These are phyloP conservation scores for Hypsizygus marmoreus DNA, from an alignment of 768 basidiomycete species.

Conservation along the genomic window DNA sequence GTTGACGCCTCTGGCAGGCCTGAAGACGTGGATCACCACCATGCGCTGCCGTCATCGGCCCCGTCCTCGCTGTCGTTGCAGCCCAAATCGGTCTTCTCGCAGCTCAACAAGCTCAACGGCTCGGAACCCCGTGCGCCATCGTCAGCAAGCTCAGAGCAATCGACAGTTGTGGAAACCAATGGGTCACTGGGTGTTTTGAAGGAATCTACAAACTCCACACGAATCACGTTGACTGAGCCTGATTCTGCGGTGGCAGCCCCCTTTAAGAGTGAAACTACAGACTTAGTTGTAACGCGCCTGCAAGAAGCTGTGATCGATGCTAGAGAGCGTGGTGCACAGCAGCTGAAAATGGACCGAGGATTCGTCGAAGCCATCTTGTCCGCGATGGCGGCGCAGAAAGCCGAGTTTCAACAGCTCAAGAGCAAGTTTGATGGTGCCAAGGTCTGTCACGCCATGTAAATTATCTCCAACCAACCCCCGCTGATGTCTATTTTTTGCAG, in stretches of 20 bases:
- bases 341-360: constrained; percentile 70
- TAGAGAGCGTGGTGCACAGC: constrained; percentile 56
- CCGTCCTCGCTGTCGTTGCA: too few species aligned
- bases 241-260: constrained; percentile 26
- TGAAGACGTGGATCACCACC: too few species aligned
- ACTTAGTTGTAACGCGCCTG: constrained; percentile 51
- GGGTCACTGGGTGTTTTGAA: not conserved
- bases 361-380: constrained; percentile 71
- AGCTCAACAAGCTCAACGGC: constrained; percentile 2
- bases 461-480: constrained; percentile 1
- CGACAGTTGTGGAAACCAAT: not conserved
- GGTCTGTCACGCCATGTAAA: constrained; percentile 47
- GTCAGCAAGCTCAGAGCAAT: constrained; percentile 1
- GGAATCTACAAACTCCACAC: constrained; percentile 21
- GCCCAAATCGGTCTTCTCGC: too few species aligned
- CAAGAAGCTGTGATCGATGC: constrained; percentile 66
- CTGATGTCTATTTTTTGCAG: constrained; percentile 40
- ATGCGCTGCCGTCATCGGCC: too few species aligned
- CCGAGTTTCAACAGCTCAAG: constrained; percentile 65
- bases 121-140: not conserved
- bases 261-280: constrained; percentile 38
- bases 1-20: too few species aligned
- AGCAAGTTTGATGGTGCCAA: constrained; percentile 83
- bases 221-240: constrained; percentile 49
- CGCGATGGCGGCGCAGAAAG: constrained; percentile 64